Evolutionary conservation across 352 stramenopile genomes (phyloP), one percentile per base, ranked within the genome.

Genomic region (Globisporangium alternatum): DNA sequence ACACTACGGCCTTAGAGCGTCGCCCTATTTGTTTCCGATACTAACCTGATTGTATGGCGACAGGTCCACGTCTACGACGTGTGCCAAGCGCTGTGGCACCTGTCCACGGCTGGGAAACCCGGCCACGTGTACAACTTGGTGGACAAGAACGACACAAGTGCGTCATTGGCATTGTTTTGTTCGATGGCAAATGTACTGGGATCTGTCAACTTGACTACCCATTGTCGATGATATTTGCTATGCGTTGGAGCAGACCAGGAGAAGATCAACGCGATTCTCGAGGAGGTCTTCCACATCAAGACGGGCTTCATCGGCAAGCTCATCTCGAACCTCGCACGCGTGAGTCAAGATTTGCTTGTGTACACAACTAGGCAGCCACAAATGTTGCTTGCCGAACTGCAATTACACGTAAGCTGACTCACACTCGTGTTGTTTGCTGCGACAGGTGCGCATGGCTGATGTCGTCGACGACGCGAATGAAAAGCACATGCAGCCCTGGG

Each of bases 381-480:
- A 28, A 28, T 28, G 25, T 28, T 28, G 25, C 25, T 28, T 28
- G 25, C 25, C 2, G 25, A 28, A 28, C 25, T 28, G 25, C 10
- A 39, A 3, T 12, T 12, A 39, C 35, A 12, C 35, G 35, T 12
- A 39, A 7, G 7, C 6, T 39, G 15, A 41, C 22, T 57, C 2
- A 54, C 12, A 28, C 10, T 28, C 15, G 41, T 55, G 10, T 45
- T 21, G 7, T 21, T 61, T 35, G 6, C 12, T 60, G 17, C 37
- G 13, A 28, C 51, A 85, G 76, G 53, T 96, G 49, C 82, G 83
- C 8, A 75, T 96, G 7, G 72, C 79, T 41, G 84, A 93, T 54
- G 84, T 94, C 51, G 87, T 93, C n/a, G 77, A 96, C 65, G 84
- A 94, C 65, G 86, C 86, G n/a, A 96, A 96, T 59, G 87, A 96